These are phyloP conservation scores for Lyophyllum decastes DNA, from an alignment of 768 basidiomycete species.

Conservation along the genomic window DNA sequence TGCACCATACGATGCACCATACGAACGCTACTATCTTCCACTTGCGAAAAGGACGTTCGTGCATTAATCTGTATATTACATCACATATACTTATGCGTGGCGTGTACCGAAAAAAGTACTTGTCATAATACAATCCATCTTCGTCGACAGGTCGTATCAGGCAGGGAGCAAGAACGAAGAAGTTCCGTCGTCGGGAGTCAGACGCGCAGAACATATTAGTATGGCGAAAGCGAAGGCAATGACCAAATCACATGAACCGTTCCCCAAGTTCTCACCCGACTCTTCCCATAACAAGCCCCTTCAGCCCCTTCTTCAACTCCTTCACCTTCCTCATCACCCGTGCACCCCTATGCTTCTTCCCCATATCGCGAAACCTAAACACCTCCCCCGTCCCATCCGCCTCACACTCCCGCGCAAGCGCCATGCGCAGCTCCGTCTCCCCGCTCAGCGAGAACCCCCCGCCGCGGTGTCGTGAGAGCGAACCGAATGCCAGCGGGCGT, in stretches of 20 bases:
- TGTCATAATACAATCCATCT: too few relatives aligned
- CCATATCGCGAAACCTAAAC: conserved; percentile 22
- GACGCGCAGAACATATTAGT: too few relatives aligned
- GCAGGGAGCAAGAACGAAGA: too few relatives aligned
- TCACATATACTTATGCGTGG: too few relatives aligned
- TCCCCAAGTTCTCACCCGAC: background rate
- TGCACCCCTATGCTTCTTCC: conserved; percentile 4
- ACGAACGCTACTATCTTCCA: too few relatives aligned
- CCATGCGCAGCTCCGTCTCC: conserved; percentile 60
- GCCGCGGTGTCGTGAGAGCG: conserved; percentile 16
- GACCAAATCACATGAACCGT: background rate
- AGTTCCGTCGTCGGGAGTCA: too few relatives aligned
- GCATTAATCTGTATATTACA: too few relatives aligned
- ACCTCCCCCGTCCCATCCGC: conserved; percentile 14
- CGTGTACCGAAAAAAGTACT: too few relatives aligned
- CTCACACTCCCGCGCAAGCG: conserved; percentile 40
- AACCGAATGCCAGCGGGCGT: conserved; percentile 26
- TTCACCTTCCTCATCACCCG: conserved; percentile 14
- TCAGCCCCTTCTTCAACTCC: conserved; percentile 23
- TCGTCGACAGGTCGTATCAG: too few relatives aligned
- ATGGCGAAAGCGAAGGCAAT: background rate
- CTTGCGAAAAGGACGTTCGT: too few relatives aligned
- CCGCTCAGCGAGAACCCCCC: conserved; percentile 64
- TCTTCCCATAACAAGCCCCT: conserved; percentile 25
- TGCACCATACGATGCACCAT: too few relatives aligned